A percentile compares a stretch with the other conserved stretches of the same genome.
These are phyloP conservation scores for Ambispora gerdemannii DNA, from an alignment of 192 early-diverging fungal species.

Conservation along the genomic window DNA sequence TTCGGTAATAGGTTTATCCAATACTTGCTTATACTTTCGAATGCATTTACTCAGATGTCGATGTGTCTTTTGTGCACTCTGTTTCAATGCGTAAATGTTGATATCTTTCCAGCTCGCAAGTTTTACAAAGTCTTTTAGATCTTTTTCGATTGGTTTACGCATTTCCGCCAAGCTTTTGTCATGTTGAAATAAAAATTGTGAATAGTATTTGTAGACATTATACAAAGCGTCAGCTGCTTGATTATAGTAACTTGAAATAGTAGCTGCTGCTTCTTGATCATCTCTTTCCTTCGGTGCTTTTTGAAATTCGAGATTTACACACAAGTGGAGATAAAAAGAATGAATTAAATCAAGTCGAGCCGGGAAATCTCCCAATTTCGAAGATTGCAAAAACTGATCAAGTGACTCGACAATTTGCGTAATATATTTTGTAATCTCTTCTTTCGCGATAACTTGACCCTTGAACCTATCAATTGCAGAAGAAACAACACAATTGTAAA, in stretches of 20 bases:
- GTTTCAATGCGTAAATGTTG: conserved; percentile 86
- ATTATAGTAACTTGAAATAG: conserved; percentile 28
- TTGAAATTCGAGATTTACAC: conserved; percentile 31
- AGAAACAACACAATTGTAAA: conserved; percentile 60
- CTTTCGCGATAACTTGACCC: conserved; percentile 15
- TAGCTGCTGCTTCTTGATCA: too few relatives aligned
- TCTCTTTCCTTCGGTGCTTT: conserved; percentile 30
- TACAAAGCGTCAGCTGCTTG: conserved; percentile 51
- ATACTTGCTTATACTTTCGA: conserved; percentile 74
- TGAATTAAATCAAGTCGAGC: conserved; percentile 69
- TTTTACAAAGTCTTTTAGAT: conserved; percentile 89
- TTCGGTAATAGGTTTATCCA: conserved; percentile 72
- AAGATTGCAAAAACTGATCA: conserved; percentile 78
- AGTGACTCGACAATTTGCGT: conserved; percentile 60
- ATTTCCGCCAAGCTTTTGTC: conserved; percentile 52
- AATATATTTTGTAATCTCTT: conserved; percentile 34
- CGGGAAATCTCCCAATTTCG: conserved; percentile 75
- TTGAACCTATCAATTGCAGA: conserved; percentile 38
- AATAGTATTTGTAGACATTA: conserved; percentile 81
- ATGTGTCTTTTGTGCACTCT: conserved; percentile 89
- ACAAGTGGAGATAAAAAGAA: conserved; percentile 60
- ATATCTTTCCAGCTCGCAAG: conserved; percentile 97
- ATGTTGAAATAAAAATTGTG: conserved; percentile 64
- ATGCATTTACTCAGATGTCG: conserved; percentile 88
- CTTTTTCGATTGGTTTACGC: conserved; percentile 77